Base-by-base conservation (phyloP, 2,329 filamentous ascomycete species). In the Diplodia scrobiculata region DNA sequence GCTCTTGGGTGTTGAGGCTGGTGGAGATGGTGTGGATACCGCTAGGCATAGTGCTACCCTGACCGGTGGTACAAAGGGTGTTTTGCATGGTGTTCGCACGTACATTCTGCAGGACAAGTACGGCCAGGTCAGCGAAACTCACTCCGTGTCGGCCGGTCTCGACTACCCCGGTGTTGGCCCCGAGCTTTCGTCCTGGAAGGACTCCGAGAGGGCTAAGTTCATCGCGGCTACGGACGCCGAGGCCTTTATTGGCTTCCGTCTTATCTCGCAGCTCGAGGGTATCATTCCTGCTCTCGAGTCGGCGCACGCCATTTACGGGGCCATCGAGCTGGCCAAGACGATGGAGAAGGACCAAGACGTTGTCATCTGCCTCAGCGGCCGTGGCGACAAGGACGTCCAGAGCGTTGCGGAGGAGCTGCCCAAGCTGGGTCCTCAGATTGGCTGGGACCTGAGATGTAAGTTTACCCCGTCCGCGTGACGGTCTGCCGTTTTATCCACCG, bases 361-460 rank as follows among this genome's bases (percentile, higher is more conserved):
- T 32, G 94, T 99, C 67, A 93, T 99, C 69, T 98, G 94, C 80
- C 78, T 99, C 45, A 96, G 91, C 75, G 95, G 95, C 9, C 84
- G 95, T 72, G 95, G 95, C 69, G 95, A 99, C 80, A 99, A 99
- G 87, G 95, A 99, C 75, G 95, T 99, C 67, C 93, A 99, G 86
- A 96, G 91, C 73, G 94, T 99, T 62, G 95, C 95, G 0, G 95
- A 99, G 75, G 92, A 96, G 80, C 80, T 99, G 75, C 94, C 94
- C 19, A 90, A 85, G 71, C 79, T 99, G 68, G 94, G 95, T 0
- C 95, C 95, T 7, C 84, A 90, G 82, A 98, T 99, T 78, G 92
- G 84, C 55, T 89, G 86, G 86, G 86, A 88, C 75, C 73, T 88
- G 78, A 81, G 86, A 69, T 87, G 81, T 75, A 79, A 80, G 73